These are phyloP conservation scores for Galerina marginata DNA, from an alignment of 768 basidiomycete species.

Conservation along the genomic window DNA sequence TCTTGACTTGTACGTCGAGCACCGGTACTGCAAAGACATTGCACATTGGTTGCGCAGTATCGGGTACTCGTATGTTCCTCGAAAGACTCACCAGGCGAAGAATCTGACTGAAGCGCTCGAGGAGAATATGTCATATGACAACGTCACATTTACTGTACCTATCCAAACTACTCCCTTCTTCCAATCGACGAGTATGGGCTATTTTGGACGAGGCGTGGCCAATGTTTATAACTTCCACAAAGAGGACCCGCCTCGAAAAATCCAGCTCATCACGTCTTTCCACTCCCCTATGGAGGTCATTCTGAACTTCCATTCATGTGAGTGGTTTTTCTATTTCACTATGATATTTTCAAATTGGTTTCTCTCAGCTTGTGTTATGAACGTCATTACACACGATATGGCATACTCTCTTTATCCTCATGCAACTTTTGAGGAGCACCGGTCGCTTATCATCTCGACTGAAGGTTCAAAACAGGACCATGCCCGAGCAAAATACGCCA, in stretches of 20 bases:
- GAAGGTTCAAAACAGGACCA: neutral
- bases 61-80: constrained; percentile 28
- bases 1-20: constrained; percentile 55
- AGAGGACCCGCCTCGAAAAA: constrained; percentile 25
- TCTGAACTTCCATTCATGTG: constrained; percentile 55
- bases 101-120: neutral
- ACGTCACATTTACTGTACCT: neutral
- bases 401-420: constrained; percentile 49
- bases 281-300: constrained; percentile 41
- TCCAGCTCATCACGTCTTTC: constrained; percentile 47
- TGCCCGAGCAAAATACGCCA: constrained; percentile 38
- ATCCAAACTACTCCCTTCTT: neutral
- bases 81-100: neutral
- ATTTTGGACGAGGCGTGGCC: constrained; percentile 30
- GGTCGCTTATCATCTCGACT: neutral
- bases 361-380: constrained; percentile 25
- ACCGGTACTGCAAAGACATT: constrained; percentile 34
- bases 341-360: neutral
- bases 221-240: constrained; percentile 40
- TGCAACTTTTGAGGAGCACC: constrained; percentile 40
- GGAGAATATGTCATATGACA: neutral
- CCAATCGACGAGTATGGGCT: constrained; percentile 13
- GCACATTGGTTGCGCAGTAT: constrained; percentile 37
- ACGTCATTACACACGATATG: constrained; percentile 44
- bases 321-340: constrained; percentile 16